Evolutionary conservation across 805 yeast species (phyloP).

Genomic region (Priceomyces carsonii): DNA sequence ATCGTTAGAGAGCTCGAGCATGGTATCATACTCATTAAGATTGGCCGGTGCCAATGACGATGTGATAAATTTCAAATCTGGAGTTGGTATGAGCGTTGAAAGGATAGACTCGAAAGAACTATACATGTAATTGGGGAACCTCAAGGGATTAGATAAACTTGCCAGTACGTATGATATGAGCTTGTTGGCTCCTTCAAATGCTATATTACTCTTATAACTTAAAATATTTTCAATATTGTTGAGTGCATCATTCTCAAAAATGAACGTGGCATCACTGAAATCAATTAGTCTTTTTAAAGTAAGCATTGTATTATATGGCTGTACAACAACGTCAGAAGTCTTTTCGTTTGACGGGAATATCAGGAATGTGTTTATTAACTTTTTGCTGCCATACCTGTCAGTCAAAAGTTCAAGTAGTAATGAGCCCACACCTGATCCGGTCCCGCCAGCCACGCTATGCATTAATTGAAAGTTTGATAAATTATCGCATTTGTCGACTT

Average conservation of each 20-base stretch:
- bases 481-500: constrained; percentile 86
- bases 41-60: constrained; percentile 52
- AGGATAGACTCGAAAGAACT: constrained; percentile 79
- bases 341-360: constrained; percentile 78
- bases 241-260: constrained; percentile 87
- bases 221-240: constrained; percentile 63
- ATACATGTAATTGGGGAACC: constrained; percentile 92
- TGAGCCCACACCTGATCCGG: constrained; percentile 96
- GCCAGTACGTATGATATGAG: constrained; percentile 84
- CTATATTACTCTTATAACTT: constrained; percentile 41
- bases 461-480: constrained; percentile 86
- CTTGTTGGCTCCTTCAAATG: constrained; percentile 80
- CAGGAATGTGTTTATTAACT: constrained; percentile 79
- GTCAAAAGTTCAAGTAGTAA: constrained; percentile 71
- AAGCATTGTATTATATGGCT: constrained; percentile 88
- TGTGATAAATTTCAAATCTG: constrained; percentile 57
- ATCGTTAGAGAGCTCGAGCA: constrained; percentile 78
- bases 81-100: constrained; percentile 83
- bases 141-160: constrained; percentile 78
- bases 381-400: constrained; percentile 79
- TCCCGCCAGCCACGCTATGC: constrained; percentile 98
- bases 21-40: constrained; percentile 80
- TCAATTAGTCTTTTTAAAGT: constrained; percentile 82
- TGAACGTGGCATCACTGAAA: constrained; percentile 82
- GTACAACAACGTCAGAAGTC: constrained; percentile 95